Conservation (phyloP, 495 filamentous ascomycete species). For the Penicillium mononematosum region DNA sequence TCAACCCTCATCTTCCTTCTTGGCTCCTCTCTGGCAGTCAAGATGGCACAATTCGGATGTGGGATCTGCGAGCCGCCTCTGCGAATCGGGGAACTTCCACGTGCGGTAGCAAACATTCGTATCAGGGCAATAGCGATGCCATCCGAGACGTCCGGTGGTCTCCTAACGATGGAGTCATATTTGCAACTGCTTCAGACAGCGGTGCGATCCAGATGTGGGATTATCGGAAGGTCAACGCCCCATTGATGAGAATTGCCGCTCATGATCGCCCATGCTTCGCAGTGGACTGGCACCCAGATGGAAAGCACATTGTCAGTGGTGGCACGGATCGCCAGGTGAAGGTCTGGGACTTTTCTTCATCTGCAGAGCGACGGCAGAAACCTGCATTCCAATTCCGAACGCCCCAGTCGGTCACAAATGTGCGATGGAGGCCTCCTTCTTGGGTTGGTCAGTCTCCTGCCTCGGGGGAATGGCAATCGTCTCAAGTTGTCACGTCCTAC, state of each 20-base stretch:
- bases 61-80: conserved; percentile 63
- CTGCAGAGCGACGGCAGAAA: conserved; percentile 76
- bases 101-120: conserved; percentile 55
- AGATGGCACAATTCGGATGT: conserved; percentile 83
- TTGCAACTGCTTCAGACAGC: conserved; percentile 87
- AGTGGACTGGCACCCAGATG: conserved; percentile 95
- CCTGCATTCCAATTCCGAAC: conserved; percentile 59
- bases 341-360: conserved; percentile 88
- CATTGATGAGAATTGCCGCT: conserved; percentile 73
- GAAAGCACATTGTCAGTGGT: conserved; percentile 82
- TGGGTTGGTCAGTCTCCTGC: conserved; percentile 66
- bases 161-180: conserved; percentile 76
- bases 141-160: conserved; percentile 89
- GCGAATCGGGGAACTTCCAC: conserved; percentile 49
- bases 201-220: conserved; percentile 75
- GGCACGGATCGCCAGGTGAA: conserved; percentile 80
- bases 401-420: conserved; percentile 67
- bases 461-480: conserved; percentile 64
- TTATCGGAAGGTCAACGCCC: conserved; percentile 55
- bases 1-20: conserved; percentile 77
- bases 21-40: conserved; percentile 87
- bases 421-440: conserved; percentile 82
- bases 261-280: conserved; percentile 77
- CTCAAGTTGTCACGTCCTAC: conserved; percentile 67
- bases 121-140: conserved; percentile 67